Base-by-base conservation (phyloP, 768 basidiomycete genomes). In the Hygrocybe coccinea region DNA sequence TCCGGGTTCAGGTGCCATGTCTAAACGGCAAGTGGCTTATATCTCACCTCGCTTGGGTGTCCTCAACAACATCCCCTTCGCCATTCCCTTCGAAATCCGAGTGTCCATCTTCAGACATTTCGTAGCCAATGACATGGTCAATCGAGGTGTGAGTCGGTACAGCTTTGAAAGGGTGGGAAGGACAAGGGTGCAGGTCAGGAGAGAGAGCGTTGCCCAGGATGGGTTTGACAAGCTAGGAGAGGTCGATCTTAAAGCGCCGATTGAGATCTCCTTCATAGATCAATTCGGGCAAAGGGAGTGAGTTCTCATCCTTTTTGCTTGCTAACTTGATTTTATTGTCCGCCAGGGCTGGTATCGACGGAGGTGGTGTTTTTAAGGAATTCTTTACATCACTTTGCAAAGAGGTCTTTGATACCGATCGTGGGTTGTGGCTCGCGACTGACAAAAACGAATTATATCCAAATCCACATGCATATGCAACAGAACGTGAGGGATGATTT, bases 321-420 rank as follows among this genome's bases (percentile, higher is more conserved):
- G 29, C 47, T 17, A 22, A 41, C 36, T 39, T 47, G 44, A 46
- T 5, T 14, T 39, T 6, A 38, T 6, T 45, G 39, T 34, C 34
- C 12, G 5, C 22, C 57, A 90, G 89, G 68, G 85, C 87, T 15
- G 95, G 95, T 0, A 95, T 98, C 33, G 95, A 97, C 60, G 95
- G 95, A 1, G 95, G 97, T 2, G 97, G 97, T 0, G 86, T 98
- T 4, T 98, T 97, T 77, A 99, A 98, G 68, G 97, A 98, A 69
- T 97, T 98, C 62, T 82, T 98, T 64, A 99, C 94, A 1, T 91
- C 88, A 12, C 69, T 99, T 15, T 87, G 86, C 55, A 93, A 89
- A 64, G 95, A 98, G 67, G 95, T 90, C 0, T 98, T 99, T 58
- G 93, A 99, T 64, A 87, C 89, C 1, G 85, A 98, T 64, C 84